Percentiles rank a stretch among this genome's conserved stretches.
Evolutionary conservation across 345 rosid species (phyloP).

Genomic region (Lepidium sativum): DNA sequence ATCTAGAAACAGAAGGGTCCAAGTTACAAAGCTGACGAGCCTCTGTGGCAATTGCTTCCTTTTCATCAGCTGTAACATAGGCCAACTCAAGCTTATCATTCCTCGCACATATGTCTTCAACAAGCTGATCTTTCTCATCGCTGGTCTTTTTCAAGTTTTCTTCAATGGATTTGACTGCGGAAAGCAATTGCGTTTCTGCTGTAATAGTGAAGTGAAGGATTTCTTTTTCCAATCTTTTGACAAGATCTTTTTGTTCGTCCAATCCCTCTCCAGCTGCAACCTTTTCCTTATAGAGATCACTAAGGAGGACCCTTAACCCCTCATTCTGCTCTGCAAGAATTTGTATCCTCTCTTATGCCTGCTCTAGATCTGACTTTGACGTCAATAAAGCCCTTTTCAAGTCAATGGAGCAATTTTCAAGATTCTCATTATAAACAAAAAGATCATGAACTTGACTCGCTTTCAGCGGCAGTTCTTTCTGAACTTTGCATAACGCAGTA

Average conservation of each 20-base stretch:
- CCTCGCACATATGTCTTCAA: slow-evolving; percentile 46
- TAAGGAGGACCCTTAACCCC: slow-evolving; percentile 52
- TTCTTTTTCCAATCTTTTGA: slow-evolving; percentile 70
- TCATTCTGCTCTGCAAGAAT: slow-evolving; percentile 54
- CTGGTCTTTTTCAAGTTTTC: slow-evolving; percentile 41
- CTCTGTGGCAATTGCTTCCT: slow-evolving; percentile 74
- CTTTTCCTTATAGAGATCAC: slow-evolving; percentile 55
- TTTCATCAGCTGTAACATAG: slow-evolving; percentile 71
- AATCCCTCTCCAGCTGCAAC: slow-evolving; percentile 59
- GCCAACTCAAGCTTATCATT: slow-evolving; percentile 63
- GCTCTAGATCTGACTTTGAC: slow-evolving; percentile 45
- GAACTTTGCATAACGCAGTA: slow-evolving; percentile 40
- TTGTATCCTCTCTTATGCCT: slow-evolving; percentile 47
- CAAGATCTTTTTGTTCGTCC: slow-evolving; percentile 65
- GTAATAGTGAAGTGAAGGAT: slow-evolving; percentile 51
- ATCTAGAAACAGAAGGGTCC: not conserved
- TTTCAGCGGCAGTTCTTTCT: slow-evolving; percentile 54
- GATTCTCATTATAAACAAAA: slow-evolving; percentile 39
- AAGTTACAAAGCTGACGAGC: slow-evolving; percentile 54
- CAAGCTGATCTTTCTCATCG: slow-evolving; percentile 53
- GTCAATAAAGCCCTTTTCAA: slow-evolving; percentile 43
- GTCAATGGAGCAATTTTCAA: slow-evolving; percentile 43
- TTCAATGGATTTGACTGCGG: slow-evolving; percentile 40
- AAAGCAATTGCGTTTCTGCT: slow-evolving; percentile 37
- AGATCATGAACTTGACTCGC: slow-evolving; percentile 52